Evolutionary conservation across 2,329 filamentous ascomycete species (phyloP), one percentile per base, ranked within the genome.

Genomic region (Nectriaceae sp.): DNA sequence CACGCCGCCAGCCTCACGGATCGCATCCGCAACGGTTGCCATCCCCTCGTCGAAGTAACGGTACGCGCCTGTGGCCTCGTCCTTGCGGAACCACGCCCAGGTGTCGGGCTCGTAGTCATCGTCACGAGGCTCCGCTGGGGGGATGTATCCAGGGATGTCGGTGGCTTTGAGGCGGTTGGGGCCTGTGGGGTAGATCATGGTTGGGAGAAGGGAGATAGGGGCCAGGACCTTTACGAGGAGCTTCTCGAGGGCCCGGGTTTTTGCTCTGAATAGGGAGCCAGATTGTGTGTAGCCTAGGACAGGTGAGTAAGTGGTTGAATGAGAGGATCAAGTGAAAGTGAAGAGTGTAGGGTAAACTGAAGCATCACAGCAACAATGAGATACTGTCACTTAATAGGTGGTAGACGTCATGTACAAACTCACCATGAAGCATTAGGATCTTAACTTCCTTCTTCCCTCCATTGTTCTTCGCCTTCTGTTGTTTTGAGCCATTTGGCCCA

Each of bases 211-310:
- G 57, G 75, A 74, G 46, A 80, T 71, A 38, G 85, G 79, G 2
- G 79, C 70, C 54, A 97, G 87, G 21, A 83, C 74, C 65, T 96
- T 96, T 52, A 76, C 70, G 48, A 97, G 80, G 45, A 86, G 76
- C 70, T 97, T 96, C 61, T 91, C 84, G 1, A 97, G 77, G 11
- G 90, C 90, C 68, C 90, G 89, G 39, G 90, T 95, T 75, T 97
- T 97, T 68, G 87, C 82, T 66, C 84, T 87, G 80, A 97, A 97
- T 54, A 91, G 76, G 4, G 85, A 71, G 4, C 92, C 91, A 21
- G 89, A 95, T 76, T 97, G 93, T 6, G 93, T 96, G 80, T 85
- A 97, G 70, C 93, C 88, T 85, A 47, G 31, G 38, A 31, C 15
- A 42, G 45, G 40, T 54, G 40, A 50, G 46, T 56, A 41, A 52